phyloP scores from a whole-genome alignment of 768 basidiomycete genomes.

The Phlegmacium glaucopus region DNA sequence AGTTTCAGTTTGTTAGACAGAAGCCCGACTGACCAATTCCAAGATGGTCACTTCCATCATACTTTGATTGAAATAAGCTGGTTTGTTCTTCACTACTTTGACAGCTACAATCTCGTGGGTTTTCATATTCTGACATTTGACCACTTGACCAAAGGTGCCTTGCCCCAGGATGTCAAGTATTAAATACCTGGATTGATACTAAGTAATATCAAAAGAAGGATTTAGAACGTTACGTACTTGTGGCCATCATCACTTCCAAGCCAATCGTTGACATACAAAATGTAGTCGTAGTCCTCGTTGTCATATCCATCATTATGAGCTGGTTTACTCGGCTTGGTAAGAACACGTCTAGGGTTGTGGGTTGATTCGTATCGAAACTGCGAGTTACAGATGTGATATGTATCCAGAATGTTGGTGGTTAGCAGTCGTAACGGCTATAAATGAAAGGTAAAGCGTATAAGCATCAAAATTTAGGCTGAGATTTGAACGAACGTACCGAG shows the following conservation, averaged over 20 bases:
- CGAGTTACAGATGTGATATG: slow-evolving; percentile 93
- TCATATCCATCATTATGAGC: slow-evolving; percentile 96
- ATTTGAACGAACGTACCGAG: slow-evolving; percentile 55
- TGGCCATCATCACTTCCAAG: slow-evolving; percentile 92
- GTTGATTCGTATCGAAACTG: slow-evolving; percentile 92
- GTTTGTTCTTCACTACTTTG: slow-evolving; percentile 99
- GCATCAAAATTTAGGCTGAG: neutral
- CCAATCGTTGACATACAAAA: slow-evolving; percentile 98
- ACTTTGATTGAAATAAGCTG: slow-evolving; percentile 98
- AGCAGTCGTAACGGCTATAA: slow-evolving; percentile 59
- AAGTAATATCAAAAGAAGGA: slow-evolving; percentile 3
- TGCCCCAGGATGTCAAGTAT: slow-evolving; percentile 98
- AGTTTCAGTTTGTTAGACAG: neutral
- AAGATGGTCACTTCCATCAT: slow-evolving; percentile 99
- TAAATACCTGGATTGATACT: slow-evolving; percentile 61
- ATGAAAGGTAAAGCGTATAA: slow-evolving; percentile 9
- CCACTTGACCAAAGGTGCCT: slow-evolving; percentile 98
- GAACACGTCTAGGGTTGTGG: slow-evolving; percentile 92
- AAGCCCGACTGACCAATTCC: slow-evolving; percentile 69
- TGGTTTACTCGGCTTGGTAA: slow-evolving; percentile 97
- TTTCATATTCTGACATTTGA: slow-evolving; percentile 99
- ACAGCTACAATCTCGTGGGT: slow-evolving; percentile 98
- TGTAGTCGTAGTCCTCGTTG: slow-evolving; percentile 99
- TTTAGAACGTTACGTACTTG: slow-evolving; percentile 62
- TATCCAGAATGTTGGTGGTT: slow-evolving; percentile 85